Conservation (phyloP, 2,329 filamentous ascomycete genomes). For the Fusarium sterilihyphosum region DNA sequence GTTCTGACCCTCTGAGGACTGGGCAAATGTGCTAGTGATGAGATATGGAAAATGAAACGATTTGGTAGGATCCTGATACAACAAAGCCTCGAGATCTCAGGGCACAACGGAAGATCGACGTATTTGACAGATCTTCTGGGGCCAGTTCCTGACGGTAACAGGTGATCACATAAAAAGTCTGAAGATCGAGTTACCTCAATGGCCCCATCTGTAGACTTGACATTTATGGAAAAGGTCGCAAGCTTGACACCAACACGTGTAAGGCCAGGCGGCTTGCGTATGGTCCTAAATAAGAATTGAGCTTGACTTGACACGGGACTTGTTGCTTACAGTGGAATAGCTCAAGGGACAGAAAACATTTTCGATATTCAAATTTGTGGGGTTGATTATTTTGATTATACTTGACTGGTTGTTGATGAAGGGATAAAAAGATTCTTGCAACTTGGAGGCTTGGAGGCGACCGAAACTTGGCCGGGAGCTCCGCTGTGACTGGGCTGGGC, state of each 20-base stretch:
- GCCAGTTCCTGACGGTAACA: conserved; percentile 26
- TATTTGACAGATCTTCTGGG: not conserved
- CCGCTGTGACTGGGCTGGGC: conserved; percentile 8
- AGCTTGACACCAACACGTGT: not conserved
- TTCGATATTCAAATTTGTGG: not conserved
- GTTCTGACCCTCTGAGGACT: not conserved
- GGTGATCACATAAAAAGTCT: not conserved
- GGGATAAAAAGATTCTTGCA: not conserved
- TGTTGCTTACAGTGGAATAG: conserved; percentile 1
- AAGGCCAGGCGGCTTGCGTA: not conserved
- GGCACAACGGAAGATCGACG: not conserved
- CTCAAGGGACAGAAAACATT: not conserved
- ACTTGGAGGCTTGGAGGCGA: conserved; percentile 20
- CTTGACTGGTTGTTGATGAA: conserved; percentile 4
- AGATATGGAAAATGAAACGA: not conserved
- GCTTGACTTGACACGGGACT: not conserved
- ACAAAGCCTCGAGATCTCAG: not conserved
- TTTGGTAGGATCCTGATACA: not conserved
- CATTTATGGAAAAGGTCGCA: not conserved
- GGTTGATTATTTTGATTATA: not conserved
- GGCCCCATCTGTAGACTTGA: conserved; percentile 18
- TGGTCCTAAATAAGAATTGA: not conserved
- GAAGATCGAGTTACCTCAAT: conserved; percentile 10
- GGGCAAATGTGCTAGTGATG: not conserved
- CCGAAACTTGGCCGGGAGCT: conserved; percentile 32